Evolutionary conservation across 2,329 filamentous ascomycete genomes (phyloP), one percentile per base, ranked within the genome.

Genomic region (Penicillium griseofulvum): DNA sequence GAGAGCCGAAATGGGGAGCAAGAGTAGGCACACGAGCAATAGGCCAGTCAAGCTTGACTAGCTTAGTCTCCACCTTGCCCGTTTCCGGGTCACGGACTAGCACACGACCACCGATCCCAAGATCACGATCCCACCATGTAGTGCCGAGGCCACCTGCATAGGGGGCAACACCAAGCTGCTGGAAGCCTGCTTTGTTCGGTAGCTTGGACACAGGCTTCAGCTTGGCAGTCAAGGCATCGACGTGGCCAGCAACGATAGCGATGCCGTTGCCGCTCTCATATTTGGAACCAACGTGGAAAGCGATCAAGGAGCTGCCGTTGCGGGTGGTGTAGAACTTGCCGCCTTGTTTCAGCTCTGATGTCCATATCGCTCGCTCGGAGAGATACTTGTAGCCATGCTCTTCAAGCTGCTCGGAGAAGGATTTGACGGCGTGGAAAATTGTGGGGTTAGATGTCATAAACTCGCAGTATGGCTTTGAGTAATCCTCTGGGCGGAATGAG

Each of bases 71-170:
- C 34, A 95, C 90, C 81, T 93, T 95, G 63, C 88, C 88, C 2
- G 84, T 83, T 45, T 79, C 76, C 5, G 81, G 71, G 64, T 96
- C 87, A 60, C 87, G 89, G 43, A 97, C 87, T 46, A 97, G 80
- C 4, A 97, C 93, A 42, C 91, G 83, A 37, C 94, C 94, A 61
- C 91, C 94, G 65, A 97, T 89, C 62, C 89, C 87, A 49, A 99
- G 82, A 73, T 99, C 94, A 36, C 94, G 85, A 73, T 97, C 94
- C 93, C 92, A 97, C 94, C 94, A 97, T 1, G 94, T 97, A 59
- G 81, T 80, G 70, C 92, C 94, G 58, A 97, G 77, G 1, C 81
- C 91, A 48, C 94, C 93, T 10, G 91, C 93, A 71, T 97, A 99
- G 0, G 90, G 94, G 2, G 94, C 92, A 50, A 97, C 90, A 24